Percentiles rank a stretch among this genome's conserved stretches.
Evolutionary conservation across 2,329 filamentous ascomycete genomes (phyloP).

Genomic region (Neospermospora avenae): DNA sequence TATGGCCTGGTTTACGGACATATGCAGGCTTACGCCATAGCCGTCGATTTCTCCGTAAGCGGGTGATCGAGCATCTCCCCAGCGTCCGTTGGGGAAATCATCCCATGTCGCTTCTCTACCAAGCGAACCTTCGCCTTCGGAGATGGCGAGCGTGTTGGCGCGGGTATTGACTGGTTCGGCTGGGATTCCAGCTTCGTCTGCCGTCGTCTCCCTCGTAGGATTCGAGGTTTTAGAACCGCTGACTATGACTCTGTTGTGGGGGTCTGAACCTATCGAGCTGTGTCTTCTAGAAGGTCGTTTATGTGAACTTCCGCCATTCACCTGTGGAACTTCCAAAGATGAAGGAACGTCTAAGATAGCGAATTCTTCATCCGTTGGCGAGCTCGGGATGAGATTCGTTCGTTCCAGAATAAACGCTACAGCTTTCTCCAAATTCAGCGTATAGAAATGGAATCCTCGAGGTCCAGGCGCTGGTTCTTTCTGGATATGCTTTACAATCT

Average conservation of each 20-base stretch:
- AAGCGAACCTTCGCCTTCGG: slow-evolving; percentile 84
- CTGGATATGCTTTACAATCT: slow-evolving; percentile 78
- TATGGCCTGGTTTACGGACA: slow-evolving; percentile 79
- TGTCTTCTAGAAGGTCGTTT: slow-evolving; percentile 28
- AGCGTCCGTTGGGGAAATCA: slow-evolving; percentile 94
- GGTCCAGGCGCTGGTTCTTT: slow-evolving; percentile 56
- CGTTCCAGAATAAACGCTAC: slow-evolving; percentile 90
- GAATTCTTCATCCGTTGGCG: slow-evolving; percentile 40
- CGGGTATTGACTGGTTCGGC: slow-evolving; percentile 71
- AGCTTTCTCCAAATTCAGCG: slow-evolving; percentile 91
- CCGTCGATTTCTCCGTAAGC: slow-evolving; percentile 96
- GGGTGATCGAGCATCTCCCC: slow-evolving; percentile 88
- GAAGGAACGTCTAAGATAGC: slow-evolving; percentile 44
- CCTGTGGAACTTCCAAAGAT: slow-evolving; percentile 41
- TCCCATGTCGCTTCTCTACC: slow-evolving; percentile 98
- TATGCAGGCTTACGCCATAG: slow-evolving; percentile 95
- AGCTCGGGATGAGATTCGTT: slow-evolving; percentile 72
- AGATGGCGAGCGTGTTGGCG: slow-evolving; percentile 85
- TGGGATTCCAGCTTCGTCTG: slow-evolving; percentile 74
- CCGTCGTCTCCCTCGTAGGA: slow-evolving; percentile 67
- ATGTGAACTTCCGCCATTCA: slow-evolving; percentile 48
- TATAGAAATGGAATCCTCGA: slow-evolving; percentile 95
- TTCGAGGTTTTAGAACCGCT: slow-evolving; percentile 57
- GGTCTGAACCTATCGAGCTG: slow-evolving; percentile 72
- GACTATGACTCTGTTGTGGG: slow-evolving; percentile 84